Evolutionary conservation across 352 stramenopile genomes (phyloP).

Genomic region (Pythium sukuiense): DNA sequence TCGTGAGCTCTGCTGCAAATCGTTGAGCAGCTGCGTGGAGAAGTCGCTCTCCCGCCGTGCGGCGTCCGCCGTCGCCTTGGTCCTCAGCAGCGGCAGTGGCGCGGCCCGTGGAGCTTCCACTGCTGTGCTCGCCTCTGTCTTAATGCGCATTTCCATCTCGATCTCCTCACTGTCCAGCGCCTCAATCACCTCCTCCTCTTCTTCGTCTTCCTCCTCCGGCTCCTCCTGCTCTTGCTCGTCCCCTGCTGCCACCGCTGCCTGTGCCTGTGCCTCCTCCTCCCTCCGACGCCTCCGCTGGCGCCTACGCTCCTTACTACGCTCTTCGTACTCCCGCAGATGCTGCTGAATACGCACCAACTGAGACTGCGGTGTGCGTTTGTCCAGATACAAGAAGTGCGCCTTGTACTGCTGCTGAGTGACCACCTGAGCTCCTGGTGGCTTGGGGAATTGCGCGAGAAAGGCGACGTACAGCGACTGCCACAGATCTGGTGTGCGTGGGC

Average conservation of each 20-base stretch:
- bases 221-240: neutral
- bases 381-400: neutral
- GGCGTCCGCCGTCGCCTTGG: conserved; percentile 7
- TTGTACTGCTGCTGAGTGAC: neutral
- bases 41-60: neutral
- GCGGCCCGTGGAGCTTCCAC: too few species aligned
- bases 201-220: neutral
- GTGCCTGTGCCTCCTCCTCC: neutral
- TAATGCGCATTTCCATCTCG: neutral
- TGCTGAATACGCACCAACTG: neutral
- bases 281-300: too few species aligned
- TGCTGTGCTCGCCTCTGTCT: neutral
- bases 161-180: neutral
- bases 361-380: neutral
- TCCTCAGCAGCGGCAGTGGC: conserved; percentile 12
- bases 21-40: too few species aligned
- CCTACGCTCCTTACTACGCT: neutral
- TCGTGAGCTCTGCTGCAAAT: neutral
- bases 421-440: neutral
- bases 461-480: conserved; percentile 13
- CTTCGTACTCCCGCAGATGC: neutral
- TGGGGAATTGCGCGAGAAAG: conserved; percentile 13
- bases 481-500: neutral
- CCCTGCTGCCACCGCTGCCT: neutral
- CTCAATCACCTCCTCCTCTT: conserved; percentile 4